Conservation (phyloP, 345 rosid species). For the Eutrema yunnanense region DNA sequence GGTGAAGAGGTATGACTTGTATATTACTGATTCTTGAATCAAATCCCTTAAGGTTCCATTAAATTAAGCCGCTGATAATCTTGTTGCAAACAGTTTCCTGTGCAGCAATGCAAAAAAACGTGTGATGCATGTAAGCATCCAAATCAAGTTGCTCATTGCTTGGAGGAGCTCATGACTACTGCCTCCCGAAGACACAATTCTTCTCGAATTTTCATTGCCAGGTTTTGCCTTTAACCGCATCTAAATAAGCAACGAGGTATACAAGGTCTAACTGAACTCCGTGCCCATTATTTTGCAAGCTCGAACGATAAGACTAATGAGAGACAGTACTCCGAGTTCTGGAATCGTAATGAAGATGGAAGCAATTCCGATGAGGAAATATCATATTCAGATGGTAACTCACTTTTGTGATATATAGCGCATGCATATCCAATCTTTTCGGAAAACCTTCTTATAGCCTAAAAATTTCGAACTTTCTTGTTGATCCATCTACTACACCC, state of each 20-base stretch:
- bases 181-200: constrained; percentile 49
- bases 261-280: background rate
- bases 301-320: constrained; percentile 35
- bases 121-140: constrained; percentile 95
- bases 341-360: constrained; percentile 81
- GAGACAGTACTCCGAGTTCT: constrained; percentile 70
- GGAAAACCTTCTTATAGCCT: background rate
- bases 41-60: background rate
- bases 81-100: constrained; percentile 44
- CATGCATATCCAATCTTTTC: background rate
- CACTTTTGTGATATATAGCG: background rate
- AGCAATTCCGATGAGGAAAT: constrained; percentile 84
- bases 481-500: background rate
- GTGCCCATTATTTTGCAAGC: constrained; percentile 37
- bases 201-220: constrained; percentile 50
- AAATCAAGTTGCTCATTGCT: constrained; percentile 44
- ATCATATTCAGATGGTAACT: constrained; percentile 78
- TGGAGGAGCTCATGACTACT: constrained; percentile 58
- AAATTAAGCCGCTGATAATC: background rate
- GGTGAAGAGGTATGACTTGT: constrained; percentile 65
- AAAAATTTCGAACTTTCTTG: background rate
- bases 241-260: background rate
- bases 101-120: constrained; percentile 55
- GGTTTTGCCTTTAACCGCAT: constrained; percentile 32
- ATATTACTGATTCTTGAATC: background rate